Evolutionary conservation across 2,329 filamentous ascomycete species (phyloP), one percentile per base, ranked within the genome.

Genomic region (Monosporascus sp.): DNA sequence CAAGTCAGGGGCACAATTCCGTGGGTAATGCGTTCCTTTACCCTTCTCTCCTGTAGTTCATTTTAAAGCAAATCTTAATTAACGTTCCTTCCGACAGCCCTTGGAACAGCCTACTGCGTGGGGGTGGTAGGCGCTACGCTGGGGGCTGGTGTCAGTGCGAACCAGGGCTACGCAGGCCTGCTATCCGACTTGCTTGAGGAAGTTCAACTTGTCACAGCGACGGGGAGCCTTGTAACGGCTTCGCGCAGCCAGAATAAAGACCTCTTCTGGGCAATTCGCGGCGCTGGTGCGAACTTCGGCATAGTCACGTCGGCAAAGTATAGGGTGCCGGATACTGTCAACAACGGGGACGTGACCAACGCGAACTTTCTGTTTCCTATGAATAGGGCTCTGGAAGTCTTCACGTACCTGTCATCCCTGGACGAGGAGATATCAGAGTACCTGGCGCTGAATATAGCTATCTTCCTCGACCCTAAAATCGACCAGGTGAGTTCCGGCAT

Each of bases 231-330:
- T 14, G 22, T 54, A 14, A 48, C 20, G 9, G 49, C 37, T 36
- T 57, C 49, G 18, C 25, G 15, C 20, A 51, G 14, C 18, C 27
- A 17, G 36, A 53, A 56, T 37, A 14, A 24, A 6, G 51, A 54
- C 22, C 18, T 57, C 6, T 56, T 58, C 39, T 56, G 54, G 56
- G 54, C 47, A 4, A 25, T 56, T 6, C 51, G 54, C 34, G 56
- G 56, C 24, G 54, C 51, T 25, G 54, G 56, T 15, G 34, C 42
- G 14, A 58, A 56, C 36, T 54, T 58, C 27, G 54, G 51, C 31
- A 56, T 56, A 18, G 37, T 56, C 1, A 52, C 49, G 2, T 54
- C 52, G 6, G 52, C 52, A 3, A 54, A 39, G 9, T 56, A 50
- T 15, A 41, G 6, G 17, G 45, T 56, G 2, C 47, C 41, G 2